phyloP scores from a whole-genome alignment of 2,329 filamentous ascomycete species.

The Arthroderma uncinatum region DNA sequence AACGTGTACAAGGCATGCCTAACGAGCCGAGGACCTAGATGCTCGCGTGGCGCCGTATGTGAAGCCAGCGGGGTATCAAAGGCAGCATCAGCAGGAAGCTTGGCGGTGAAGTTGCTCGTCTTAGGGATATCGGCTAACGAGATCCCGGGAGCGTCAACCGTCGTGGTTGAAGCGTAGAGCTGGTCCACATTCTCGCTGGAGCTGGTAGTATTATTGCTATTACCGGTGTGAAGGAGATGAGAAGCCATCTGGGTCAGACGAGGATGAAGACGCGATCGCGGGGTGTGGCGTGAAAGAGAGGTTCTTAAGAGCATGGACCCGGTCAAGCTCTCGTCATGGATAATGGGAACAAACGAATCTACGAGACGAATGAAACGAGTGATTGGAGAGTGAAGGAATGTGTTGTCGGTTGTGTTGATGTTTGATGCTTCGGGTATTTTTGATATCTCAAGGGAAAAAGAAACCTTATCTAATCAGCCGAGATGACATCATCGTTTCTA shows the following conservation, averaged over 20 bases:
- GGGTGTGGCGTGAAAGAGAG: neutral
- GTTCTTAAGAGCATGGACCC: conserved; percentile 12
- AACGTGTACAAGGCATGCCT: conserved; percentile 79
- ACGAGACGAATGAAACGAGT: neutral
- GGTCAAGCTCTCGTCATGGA: neutral
- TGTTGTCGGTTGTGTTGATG: neutral
- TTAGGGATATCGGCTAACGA: conserved; percentile 47
- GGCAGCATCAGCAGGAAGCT: conserved; percentile 61
- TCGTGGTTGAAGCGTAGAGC: neutral
- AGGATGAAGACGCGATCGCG: neutral
- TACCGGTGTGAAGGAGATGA: conserved; percentile 9
- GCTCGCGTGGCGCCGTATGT: conserved; percentile 64
- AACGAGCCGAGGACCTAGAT: conserved; percentile 71
- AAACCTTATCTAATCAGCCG: neutral
- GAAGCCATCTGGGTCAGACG: conserved; percentile 14
- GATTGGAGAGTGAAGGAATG: neutral
- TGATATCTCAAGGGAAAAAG: neutral
- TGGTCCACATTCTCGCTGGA: neutral
- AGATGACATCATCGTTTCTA: neutral
- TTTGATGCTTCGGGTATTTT: neutral
- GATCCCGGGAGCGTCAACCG: conserved; percentile 16
- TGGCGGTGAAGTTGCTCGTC: conserved; percentile 52
- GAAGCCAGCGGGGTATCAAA: conserved; percentile 74
- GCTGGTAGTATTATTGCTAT: neutral
- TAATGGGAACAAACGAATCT: neutral